phyloP scores from a whole-genome alignment of 306 rosid species.

The Lathyrus tuberosus region DNA sequence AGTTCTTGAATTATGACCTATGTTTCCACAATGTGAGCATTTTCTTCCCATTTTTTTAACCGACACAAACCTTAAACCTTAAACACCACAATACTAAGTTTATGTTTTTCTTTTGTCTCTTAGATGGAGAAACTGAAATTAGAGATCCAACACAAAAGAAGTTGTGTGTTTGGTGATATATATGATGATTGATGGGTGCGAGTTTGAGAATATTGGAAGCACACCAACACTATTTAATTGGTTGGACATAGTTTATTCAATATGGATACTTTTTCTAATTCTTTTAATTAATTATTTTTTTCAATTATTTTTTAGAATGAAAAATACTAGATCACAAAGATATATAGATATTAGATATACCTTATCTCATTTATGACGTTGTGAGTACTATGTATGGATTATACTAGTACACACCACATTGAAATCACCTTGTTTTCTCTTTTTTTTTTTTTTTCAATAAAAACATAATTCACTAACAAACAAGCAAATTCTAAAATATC shows the following conservation, averaged over 20 bases:
- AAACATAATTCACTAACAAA: background rate
- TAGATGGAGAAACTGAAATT: background rate
- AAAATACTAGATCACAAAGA: constrained; percentile 25
- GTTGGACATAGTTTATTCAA: constrained; percentile 61
- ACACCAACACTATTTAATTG: constrained; percentile 69
- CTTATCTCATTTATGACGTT: constrained; percentile 46
- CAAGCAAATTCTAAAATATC: too few species aligned
- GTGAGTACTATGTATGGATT: background rate
- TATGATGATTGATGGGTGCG: constrained; percentile 56
- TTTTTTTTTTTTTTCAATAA: background rate
- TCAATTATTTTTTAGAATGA: background rate
- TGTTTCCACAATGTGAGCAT: constrained; percentile 95
- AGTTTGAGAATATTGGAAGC: constrained; percentile 57
- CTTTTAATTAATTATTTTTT: background rate
- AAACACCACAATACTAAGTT: constrained; percentile 8
- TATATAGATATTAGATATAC: constrained; percentile 37
- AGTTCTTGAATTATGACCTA: constrained; percentile 97
- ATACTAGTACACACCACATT: background rate
- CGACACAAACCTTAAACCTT: constrained; percentile 1
- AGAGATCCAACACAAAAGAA: constrained; percentile 38
- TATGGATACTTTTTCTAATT: constrained; percentile 44
- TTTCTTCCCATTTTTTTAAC: constrained; percentile 68
- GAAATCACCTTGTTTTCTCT: constrained; percentile 7
- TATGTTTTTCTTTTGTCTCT: constrained; percentile 2
- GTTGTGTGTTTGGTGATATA: constrained; percentile 56